A percentile compares a stretch with the other conserved stretches of the same genome.
These are phyloP conservation scores for Corymbia calophylla DNA, from an alignment of 441 rosid species.

Conservation along the genomic window DNA sequence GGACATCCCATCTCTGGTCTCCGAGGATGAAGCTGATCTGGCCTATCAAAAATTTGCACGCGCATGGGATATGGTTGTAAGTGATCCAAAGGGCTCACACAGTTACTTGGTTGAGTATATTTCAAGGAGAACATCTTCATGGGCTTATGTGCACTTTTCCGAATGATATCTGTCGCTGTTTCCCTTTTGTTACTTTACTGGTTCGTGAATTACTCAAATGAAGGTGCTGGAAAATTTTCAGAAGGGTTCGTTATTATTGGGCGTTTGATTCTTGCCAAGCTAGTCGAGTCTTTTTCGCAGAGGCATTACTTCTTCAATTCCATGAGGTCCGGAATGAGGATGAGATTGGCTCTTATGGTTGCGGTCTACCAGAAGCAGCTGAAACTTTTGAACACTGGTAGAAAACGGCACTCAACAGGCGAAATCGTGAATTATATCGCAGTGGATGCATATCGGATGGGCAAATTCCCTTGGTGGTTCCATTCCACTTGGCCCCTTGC, in stretches of 20 bases:
- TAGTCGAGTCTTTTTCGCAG: slow-evolving; percentile 69
- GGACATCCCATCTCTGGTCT: slow-evolving; percentile 56
- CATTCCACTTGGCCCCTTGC: slow-evolving; percentile 54
- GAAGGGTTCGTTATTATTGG: slow-evolving; percentile 51
- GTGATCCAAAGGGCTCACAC: slow-evolving; percentile 18
- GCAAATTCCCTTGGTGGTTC: slow-evolving; percentile 87
- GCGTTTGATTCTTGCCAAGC: slow-evolving; percentile 41
- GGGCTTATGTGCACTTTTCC: slow-evolving; percentile 38
- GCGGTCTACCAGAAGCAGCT: slow-evolving; percentile 76
- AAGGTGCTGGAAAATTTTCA: slow-evolving; percentile 32
- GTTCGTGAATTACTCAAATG: slow-evolving; percentile 61
- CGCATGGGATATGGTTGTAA: slow-evolving; percentile 41
- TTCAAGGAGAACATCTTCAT: slow-evolving; percentile 51
- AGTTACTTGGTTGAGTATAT: slow-evolving; percentile 47
- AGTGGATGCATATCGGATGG: slow-evolving; percentile 87
- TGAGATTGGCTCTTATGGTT: slow-evolving; percentile 86
- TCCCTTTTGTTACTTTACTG: slow-evolving; percentile 68
- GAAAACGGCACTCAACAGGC: slow-evolving; percentile 71
- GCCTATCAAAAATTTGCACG: slow-evolving; percentile 51
- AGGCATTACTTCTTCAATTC: slow-evolving; percentile 65
- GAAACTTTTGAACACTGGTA: slow-evolving; percentile 64
- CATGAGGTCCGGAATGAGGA: slow-evolving; percentile 81
- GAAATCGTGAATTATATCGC: slow-evolving; percentile 82
- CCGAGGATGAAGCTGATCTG: slow-evolving; percentile 52
- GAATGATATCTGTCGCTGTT: slow-evolving; percentile 46